phyloP scores from a whole-genome alignment of 768 basidiomycete species.

The Tulasnella sp. region DNA sequence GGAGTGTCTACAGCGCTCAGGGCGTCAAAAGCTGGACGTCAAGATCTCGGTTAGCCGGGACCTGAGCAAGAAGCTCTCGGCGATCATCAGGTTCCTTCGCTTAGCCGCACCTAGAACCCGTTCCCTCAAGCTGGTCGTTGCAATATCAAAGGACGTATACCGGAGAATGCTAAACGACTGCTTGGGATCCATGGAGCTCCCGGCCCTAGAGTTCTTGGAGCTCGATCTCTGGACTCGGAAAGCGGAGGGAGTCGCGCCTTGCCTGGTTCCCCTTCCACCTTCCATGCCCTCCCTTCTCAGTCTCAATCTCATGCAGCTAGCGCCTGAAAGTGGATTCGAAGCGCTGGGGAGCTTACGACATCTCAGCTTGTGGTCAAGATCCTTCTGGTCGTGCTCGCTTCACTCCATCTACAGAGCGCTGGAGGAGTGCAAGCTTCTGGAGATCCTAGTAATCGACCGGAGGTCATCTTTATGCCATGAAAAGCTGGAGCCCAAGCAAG shows the following conservation, averaged over 20 bases:
- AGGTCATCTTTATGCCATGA: not conserved
- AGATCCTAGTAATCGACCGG: not conserved
- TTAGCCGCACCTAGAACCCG: not conserved
- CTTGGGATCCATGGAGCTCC: not conserved
- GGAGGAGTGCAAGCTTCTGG: not conserved
- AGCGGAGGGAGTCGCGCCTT: not conserved
- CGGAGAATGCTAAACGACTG: not conserved
- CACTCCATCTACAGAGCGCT: not conserved
- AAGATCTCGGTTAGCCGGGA: not conserved
- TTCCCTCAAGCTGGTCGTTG: not conserved
- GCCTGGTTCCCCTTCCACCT: not conserved
- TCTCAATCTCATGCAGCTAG: not conserved
- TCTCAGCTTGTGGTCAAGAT: not conserved
- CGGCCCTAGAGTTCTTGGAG: not conserved
- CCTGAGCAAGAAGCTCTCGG: not conserved
- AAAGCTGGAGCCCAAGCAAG: not conserved
- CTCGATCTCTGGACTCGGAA: not conserved
- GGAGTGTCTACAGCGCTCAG: not conserved
- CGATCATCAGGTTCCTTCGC: not conserved
- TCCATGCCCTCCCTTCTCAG: not conserved
- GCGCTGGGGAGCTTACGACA: not conserved
- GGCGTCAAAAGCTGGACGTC: not conserved
- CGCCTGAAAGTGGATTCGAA: not conserved
- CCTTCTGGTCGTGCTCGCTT: not conserved
- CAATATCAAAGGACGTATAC: not conserved